Evolutionary conservation across 176 grass and related monocot genomes (phyloP).

Genomic region (Panicum miliaceum): DNA sequence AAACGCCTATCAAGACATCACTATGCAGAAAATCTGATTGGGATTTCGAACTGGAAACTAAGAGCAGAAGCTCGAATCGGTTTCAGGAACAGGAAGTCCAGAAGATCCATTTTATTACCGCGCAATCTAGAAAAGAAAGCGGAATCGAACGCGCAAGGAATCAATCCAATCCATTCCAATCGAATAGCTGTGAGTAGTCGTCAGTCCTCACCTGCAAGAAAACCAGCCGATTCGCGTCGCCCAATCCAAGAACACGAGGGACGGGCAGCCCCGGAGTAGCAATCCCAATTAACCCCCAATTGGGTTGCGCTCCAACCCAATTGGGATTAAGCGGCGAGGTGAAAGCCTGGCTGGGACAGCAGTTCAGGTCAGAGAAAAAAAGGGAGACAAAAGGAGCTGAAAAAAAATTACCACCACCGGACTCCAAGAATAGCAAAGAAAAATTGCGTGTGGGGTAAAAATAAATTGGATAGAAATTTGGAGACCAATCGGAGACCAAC

Average conservation of each 20-base stretch:
- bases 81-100: conserved; percentile 26
- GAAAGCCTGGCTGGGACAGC: conserved; percentile 50
- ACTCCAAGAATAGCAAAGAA: conserved; percentile 55
- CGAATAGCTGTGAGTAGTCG: conserved; percentile 32
- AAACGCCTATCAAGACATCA: conserved; percentile 25
- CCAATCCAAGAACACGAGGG: conserved; percentile 48
- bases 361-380: conserved; percentile 53
- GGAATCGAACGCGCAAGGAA: conserved; percentile 27
- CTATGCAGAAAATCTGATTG: conserved; percentile 26
- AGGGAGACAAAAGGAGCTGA: conserved; percentile 25
- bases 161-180: conserved; percentile 38
- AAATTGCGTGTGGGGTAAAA: conserved; percentile 22
- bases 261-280: conserved; percentile 37
- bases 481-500: conserved; percentile 57
- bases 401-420: conserved; percentile 46
- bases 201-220: conserved; percentile 53
- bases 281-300: conserved; percentile 58
- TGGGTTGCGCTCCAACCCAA: conserved; percentile 54
- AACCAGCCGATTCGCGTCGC: conserved; percentile 31
- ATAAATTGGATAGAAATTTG: conserved; percentile 36
- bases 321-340: conserved; percentile 57
- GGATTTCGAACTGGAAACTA: conserved; percentile 43
- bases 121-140: conserved; percentile 27
- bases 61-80: conserved; percentile 45
- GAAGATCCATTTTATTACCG: conserved; percentile 38